Percentiles rank a stretch among this genome's conserved stretches.
Conservation (phyloP, 2,329 filamentous ascomycete genomes). For the Achaetomium macrosporum region DNA sequence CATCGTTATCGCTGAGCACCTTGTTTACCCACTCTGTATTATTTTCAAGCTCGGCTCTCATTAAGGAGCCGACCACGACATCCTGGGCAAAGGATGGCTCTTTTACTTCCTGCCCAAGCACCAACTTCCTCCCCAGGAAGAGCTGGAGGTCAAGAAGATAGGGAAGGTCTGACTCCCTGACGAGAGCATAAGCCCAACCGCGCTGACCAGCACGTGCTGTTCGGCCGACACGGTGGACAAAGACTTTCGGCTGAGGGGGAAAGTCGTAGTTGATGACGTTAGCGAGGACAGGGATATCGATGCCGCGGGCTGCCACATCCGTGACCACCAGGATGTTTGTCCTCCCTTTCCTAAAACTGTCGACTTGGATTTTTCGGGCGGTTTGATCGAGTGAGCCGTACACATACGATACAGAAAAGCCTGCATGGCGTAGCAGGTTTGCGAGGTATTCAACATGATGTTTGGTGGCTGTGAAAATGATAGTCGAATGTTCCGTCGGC, state of each 20-base stretch:
- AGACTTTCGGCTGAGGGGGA: constrained; percentile 92
- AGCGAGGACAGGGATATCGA: constrained; percentile 91
- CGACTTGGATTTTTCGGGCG: constrained; percentile 84
- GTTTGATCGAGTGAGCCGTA: constrained; percentile 94
- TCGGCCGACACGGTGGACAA: constrained; percentile 90
- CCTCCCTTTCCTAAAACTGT: constrained; percentile 77
- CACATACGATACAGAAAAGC: constrained; percentile 86
- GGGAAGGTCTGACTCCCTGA: constrained; percentile 80
- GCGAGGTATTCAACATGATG: constrained; percentile 95
- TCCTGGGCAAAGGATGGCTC: constrained; percentile 71
- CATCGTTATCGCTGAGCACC: constrained; percentile 65
- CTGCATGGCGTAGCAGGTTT: constrained; percentile 68
- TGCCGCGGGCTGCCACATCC: constrained; percentile 92
- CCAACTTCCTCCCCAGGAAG: constrained; percentile 79
- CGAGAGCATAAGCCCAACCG: constrained; percentile 92
- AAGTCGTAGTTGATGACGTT: constrained; percentile 99
- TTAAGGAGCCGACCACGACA: constrained; percentile 72
- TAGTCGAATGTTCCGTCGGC: constrained; percentile 85
- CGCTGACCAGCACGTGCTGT: constrained; percentile 89
- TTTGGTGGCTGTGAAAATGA: constrained; percentile 91
- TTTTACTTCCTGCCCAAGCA: constrained; percentile 63
- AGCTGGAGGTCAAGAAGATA: constrained; percentile 92
- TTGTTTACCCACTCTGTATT: constrained; percentile 81
- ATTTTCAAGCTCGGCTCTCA: constrained; percentile 66
- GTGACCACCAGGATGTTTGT: constrained; percentile 93